Conservation (phyloP, 805 yeast species). For the Ogataea nakhonphanomensis region DNA sequence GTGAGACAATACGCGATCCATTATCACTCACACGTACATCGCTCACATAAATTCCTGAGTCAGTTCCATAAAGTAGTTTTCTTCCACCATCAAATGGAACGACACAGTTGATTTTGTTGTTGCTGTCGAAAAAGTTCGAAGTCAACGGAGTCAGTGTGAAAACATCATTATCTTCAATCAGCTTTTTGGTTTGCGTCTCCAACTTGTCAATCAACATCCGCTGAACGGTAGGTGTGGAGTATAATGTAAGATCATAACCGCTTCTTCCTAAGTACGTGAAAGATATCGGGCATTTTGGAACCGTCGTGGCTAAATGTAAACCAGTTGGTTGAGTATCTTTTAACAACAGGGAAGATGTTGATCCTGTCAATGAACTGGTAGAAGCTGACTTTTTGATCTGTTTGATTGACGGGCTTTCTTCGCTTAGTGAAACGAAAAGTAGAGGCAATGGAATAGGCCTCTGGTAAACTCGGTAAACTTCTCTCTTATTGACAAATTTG, state of each 20-base stretch:
- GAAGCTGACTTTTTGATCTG: slow-evolving; percentile 40
- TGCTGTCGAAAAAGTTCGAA: slow-evolving; percentile 69
- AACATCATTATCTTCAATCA: slow-evolving; percentile 71
- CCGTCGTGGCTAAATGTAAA: slow-evolving; percentile 23
- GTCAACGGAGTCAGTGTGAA: slow-evolving; percentile 74
- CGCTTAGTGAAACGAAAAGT: slow-evolving; percentile 69
- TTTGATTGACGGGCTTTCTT: slow-evolving; percentile 67
- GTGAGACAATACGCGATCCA: slow-evolving; percentile 51
- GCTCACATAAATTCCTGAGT: slow-evolving; percentile 82
- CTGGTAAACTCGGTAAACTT: slow-evolving; percentile 86
- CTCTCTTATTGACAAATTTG: slow-evolving; percentile 84
- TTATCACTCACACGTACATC: slow-evolving; percentile 56
- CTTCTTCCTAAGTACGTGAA: slow-evolving; percentile 51
- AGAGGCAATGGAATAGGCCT: slow-evolving; percentile 82
- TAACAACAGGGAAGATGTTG: slow-evolving; percentile 28
- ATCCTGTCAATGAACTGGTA: slow-evolving; percentile 30
- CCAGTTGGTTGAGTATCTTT: slow-evolving; percentile 20
- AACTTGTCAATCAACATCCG: slow-evolving; percentile 78
- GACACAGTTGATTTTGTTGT: slow-evolving; percentile 81
- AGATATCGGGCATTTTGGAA: slow-evolving; percentile 45
- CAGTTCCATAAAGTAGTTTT: slow-evolving; percentile 86
- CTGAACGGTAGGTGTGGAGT: slow-evolving; percentile 61
- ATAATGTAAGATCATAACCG: slow-evolving; percentile 51
- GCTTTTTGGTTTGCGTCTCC: slow-evolving; percentile 70
- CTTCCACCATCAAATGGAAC: slow-evolving; percentile 95